Evolutionary conservation across 1,139 yeast species (phyloP).

Genomic region (Ogataea hybrid): DNA sequence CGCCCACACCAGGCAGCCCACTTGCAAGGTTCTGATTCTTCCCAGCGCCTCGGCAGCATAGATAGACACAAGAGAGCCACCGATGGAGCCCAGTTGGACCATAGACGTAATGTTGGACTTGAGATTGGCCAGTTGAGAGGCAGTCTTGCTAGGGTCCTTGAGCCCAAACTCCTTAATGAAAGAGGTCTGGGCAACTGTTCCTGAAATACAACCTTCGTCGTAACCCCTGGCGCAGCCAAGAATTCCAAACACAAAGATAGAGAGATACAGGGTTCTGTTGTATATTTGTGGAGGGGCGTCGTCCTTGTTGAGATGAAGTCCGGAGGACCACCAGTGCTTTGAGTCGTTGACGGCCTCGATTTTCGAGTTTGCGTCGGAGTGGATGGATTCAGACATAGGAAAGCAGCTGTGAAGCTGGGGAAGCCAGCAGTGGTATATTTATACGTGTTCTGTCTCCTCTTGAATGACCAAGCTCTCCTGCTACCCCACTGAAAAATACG

Average conservation of each 20-base stretch:
- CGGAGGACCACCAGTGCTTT: slow-evolving; percentile 1
- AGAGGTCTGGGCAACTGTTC: slow-evolving; percentile 43
- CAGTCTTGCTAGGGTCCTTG: slow-evolving; percentile 38
- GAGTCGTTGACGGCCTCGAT: slow-evolving; percentile 6
- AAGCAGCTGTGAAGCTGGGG: neutral
- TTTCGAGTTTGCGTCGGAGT: slow-evolving; percentile 13
- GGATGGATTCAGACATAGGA: slow-evolving; percentile 11
- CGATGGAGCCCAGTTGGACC: slow-evolving; percentile 63
- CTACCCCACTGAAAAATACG: slow-evolving; percentile 1
- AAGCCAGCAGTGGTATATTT: neutral
- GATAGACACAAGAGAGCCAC: slow-evolving; percentile 52
- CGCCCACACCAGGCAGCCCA: slow-evolving; percentile 42
- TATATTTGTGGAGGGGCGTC: slow-evolving; percentile 50
- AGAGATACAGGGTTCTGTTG: slow-evolving; percentile 44
- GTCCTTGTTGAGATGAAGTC: slow-evolving; percentile 28
- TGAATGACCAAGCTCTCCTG: neutral
- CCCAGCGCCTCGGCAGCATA: slow-evolving; percentile 54
- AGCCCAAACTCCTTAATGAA: slow-evolving; percentile 48
- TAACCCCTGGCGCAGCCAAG: slow-evolving; percentile 61
- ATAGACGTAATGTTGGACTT: slow-evolving; percentile 57
- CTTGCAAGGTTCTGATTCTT: slow-evolving; percentile 50
- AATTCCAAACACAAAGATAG: slow-evolving; percentile 54
- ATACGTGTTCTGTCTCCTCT: neutral
- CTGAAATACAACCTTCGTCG: slow-evolving; percentile 58
- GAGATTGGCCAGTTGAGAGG: slow-evolving; percentile 41